Base-by-base conservation (phyloP, 345 rosid species). In the Hibiscus mutabilis region DNA sequence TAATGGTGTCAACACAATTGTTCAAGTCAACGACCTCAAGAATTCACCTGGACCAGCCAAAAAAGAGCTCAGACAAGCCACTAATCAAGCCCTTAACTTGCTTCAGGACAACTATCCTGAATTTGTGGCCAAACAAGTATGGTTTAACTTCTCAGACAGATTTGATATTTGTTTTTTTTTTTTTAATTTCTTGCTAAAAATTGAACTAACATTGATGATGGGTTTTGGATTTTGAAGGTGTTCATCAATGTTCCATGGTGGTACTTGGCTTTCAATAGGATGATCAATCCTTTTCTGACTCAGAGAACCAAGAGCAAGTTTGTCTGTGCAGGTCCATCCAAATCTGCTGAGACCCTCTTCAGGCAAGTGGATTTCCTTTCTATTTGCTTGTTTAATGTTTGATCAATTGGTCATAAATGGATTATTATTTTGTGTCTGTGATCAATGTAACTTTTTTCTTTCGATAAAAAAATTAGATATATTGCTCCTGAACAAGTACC, bases 181-280 rank as follows among this genome's bases (percentile, higher is more conserved):
- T 25, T 25, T 25, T 25, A 25, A 16, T 16, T 46, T n/a, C 3
- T 66, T 6, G 33, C 14, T 66, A 21, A 37, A 62, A 11, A 56
- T 62, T 53, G 64, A 37, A 46, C 9, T 22, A 15, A 44, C 24
- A 11, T 22, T 6, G 8, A 52, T 67, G 6, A 19, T 68, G 62
- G 55, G 49, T 47, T 70, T 62, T 53, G 22, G 47, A 60, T 69
- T 49, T 27, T 76, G 29, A 65, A 94, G 98, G 83, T 94, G 73
- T 89, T 91, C 64, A 86, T 94, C 80, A 94, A 94, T 78, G 98
- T 94, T 15, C 97, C 97, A 14, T 94, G 98, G 98, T 94, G 98
- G 98, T 90, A 94, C 80, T 78, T 91, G 70, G 97, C 96, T 4
- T 91, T 86, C 76, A 82, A 91, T 76, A 84, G 79, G 22, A 83